Evolutionary conservation across 208 protist genomes (phyloP).

Genomic region (Leptomonas seymouri): DNA sequence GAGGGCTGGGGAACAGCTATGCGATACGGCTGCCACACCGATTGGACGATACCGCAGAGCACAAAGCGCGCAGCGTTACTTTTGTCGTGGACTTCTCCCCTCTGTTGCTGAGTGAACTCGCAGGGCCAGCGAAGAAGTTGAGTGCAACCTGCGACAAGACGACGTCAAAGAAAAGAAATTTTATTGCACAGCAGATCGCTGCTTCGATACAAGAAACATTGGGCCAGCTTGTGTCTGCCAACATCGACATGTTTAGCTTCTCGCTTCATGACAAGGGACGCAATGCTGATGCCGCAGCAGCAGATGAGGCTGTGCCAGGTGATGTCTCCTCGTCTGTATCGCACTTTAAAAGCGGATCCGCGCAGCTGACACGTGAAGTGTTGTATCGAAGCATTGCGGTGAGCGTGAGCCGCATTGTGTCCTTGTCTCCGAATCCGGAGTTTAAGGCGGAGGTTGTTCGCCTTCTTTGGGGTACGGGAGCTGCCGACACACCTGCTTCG

Average conservation of each 20-base stretch:
- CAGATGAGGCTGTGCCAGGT: no score
- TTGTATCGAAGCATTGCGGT: constrained; percentile 61
- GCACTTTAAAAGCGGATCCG: neutral
- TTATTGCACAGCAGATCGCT: constrained; percentile 39
- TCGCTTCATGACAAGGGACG: neutral
- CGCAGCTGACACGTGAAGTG: constrained; percentile 18
- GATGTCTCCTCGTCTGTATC: neutral
- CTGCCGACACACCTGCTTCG: neutral
- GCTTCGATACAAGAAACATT: constrained; percentile 39
- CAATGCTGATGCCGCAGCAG: neutral
- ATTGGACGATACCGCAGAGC: neutral
- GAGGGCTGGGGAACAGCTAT: constrained; percentile 41
- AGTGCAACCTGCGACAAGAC: neutral
- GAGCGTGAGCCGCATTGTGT: constrained; percentile 58
- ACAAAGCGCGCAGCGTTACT: constrained; percentile 29
- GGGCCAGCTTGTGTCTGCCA: constrained; percentile 40
- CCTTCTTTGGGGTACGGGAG: constrained; percentile 35
- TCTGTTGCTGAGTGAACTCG: constrained; percentile 5
- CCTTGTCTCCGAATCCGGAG: constrained; percentile 40
- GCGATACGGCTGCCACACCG: neutral
- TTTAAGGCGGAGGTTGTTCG: constrained; percentile 67
- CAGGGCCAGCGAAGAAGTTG: neutral
- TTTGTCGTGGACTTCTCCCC: constrained; percentile 41
- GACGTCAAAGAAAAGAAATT: neutral
- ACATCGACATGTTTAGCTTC: constrained; percentile 57